A percentile compares a stretch with the other conserved stretches of the same genome.
phyloP scores from a whole-genome alignment of 257 asterid genomes.

The Capsicum pubescens region DNA sequence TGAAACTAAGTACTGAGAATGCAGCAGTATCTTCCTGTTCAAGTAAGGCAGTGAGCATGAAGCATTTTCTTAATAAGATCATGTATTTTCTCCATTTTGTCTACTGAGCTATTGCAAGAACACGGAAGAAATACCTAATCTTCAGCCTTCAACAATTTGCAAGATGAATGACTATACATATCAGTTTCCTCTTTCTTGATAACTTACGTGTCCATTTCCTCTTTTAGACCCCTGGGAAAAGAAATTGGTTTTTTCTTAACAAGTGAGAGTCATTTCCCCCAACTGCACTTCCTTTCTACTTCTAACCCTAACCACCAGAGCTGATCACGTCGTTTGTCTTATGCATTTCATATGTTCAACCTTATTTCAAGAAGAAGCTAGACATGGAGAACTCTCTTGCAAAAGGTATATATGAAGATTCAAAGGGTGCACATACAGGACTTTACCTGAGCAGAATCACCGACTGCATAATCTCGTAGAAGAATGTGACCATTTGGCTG shows the following conservation, averaged over 20 bases:
- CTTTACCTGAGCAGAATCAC: conserved; percentile 80
- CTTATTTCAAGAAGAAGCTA: conserved; percentile 3
- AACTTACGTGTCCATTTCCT: not conserved
- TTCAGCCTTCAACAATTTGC: not conserved
- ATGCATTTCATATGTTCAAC: not conserved
- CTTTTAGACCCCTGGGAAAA: not conserved
- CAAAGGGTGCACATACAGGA: not conserved
- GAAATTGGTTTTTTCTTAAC: not conserved
- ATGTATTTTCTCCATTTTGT: not conserved
- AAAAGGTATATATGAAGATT: not conserved
- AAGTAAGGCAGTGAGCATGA: not conserved
- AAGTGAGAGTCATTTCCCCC: not conserved
- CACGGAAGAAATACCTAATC: not conserved
- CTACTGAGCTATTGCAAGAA: not conserved
- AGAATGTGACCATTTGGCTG: conserved; percentile 85
- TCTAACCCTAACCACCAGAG: not conserved
- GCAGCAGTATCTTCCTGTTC: not conserved
- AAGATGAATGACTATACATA: not conserved
- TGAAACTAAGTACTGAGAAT: not conserved
- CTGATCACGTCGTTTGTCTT: not conserved
- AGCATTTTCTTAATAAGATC: not conserved
- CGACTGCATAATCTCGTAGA: conserved; percentile 77
- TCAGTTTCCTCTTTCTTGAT: not conserved
- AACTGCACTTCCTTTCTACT: not conserved
- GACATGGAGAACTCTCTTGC: not conserved